Evolutionary conservation across 2,329 filamentous ascomycete species (phyloP).

Genomic region (Epichloe hybrida): DNA sequence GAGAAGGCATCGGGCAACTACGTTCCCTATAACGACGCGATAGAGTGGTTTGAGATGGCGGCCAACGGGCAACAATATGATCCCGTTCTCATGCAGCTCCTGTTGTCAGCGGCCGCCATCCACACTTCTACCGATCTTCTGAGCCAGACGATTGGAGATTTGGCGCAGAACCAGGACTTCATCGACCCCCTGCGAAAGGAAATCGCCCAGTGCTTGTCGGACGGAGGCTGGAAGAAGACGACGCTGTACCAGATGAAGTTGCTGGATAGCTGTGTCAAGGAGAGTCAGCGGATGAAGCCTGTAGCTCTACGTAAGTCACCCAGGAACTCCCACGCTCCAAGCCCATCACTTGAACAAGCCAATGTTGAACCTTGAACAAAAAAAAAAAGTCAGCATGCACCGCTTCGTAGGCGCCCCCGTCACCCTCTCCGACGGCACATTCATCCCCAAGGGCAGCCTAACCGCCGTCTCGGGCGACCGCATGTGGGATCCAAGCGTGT

Average conservation of each 20-base stretch:
- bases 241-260: conserved; percentile 22
- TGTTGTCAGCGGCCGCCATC: conserved; percentile 32
- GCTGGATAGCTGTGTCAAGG: conserved; percentile 33
- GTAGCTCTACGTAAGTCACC: conserved; percentile 17
- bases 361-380: neutral
- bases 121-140: conserved; percentile 33
- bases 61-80: conserved; percentile 14
- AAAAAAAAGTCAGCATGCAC: conserved; percentile 4
- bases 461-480: neutral
- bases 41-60: conserved; percentile 40
- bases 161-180: conserved; percentile 27
- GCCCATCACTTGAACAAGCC: too few species aligned
- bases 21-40: conserved; percentile 26
- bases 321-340: too few species aligned
- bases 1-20: conserved; percentile 11
- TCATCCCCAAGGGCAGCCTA: conserved; percentile 2
- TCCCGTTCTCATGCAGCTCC: conserved; percentile 7
- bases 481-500: conserved; percentile 1
- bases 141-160: conserved; percentile 6
- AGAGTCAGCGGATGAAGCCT: conserved; percentile 30
- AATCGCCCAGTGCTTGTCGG: conserved; percentile 10
- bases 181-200: conserved; percentile 28
- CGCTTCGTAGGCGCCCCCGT: conserved; percentile 1
- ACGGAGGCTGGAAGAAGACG: conserved; percentile 3
- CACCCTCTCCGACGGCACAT: conserved; percentile 6